A percentile compares a stretch with the other conserved stretches of the same genome.
These are phyloP conservation scores for Fusarium devonianum DNA, from an alignment of 2,329 filamentous ascomycete genomes.

Conservation along the genomic window DNA sequence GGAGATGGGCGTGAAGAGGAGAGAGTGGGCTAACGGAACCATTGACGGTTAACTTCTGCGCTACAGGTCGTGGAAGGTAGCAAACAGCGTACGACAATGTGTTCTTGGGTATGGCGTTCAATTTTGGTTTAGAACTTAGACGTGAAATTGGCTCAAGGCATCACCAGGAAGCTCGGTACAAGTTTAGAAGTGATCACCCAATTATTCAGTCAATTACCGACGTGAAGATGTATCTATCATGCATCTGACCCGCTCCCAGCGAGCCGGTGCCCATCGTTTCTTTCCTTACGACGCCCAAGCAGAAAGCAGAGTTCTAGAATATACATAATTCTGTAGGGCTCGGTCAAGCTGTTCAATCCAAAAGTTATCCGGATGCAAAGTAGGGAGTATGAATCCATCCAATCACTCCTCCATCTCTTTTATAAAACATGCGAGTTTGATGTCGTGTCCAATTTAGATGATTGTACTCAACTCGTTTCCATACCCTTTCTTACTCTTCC, in stretches of 20 bases:
- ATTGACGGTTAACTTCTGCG: slow-evolving; percentile 52
- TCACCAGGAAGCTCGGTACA: slow-evolving; percentile 11
- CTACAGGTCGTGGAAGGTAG: background rate
- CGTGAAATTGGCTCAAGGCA: slow-evolving; percentile 1
- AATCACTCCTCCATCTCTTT: slow-evolving; percentile 39
- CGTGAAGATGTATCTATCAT: slow-evolving; percentile 44
- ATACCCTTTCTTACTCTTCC: slow-evolving; percentile 67
- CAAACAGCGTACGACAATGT: slow-evolving; percentile 12
- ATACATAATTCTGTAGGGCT: slow-evolving; percentile 40
- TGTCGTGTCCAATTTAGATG: slow-evolving; percentile 46
- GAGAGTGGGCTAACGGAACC: slow-evolving; percentile 78
- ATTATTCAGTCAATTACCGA: slow-evolving; percentile 45
- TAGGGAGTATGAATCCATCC: slow-evolving; percentile 40
- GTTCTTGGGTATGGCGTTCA: slow-evolving; percentile 5
- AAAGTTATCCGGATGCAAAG: slow-evolving; percentile 40
- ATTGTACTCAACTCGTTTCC: slow-evolving; percentile 58
- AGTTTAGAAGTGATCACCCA: slow-evolving; percentile 28
- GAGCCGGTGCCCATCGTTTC: slow-evolving; percentile 37
- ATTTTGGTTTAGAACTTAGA: slow-evolving; percentile 4
- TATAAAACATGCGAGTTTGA: slow-evolving; percentile 28
- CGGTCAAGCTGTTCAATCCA: slow-evolving; percentile 32
- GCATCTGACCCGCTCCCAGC: slow-evolving; percentile 37
- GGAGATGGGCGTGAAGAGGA: slow-evolving; percentile 89
- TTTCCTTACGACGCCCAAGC: slow-evolving; percentile 42
- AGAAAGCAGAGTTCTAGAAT: slow-evolving; percentile 41